Conservation (phyloP, 2,329 filamentous ascomycete species). For the Diaporthe sp. region DNA sequence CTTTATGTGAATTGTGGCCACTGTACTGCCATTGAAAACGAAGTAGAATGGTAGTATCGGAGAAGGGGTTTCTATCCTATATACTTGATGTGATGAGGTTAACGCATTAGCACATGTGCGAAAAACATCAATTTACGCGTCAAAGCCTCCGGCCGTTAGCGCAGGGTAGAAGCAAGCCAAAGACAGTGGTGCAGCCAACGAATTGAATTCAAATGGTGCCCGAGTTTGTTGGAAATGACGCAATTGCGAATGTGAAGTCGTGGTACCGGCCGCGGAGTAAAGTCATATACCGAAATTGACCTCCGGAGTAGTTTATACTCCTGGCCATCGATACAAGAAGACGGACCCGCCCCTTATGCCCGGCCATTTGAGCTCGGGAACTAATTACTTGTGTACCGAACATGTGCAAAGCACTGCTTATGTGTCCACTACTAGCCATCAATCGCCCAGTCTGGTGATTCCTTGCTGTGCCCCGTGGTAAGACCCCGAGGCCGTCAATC, state of each 20-base stretch:
- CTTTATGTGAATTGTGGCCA: not conserved
- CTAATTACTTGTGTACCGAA: not conserved
- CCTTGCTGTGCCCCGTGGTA: not conserved
- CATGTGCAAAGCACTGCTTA: not conserved
- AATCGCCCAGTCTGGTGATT: not conserved
- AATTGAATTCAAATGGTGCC: not conserved
- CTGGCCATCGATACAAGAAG: not conserved
- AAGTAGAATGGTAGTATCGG: not conserved
- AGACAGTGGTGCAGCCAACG: not conserved
- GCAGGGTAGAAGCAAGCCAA: not conserved
- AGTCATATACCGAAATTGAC: not conserved
- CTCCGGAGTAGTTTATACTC: constrained; percentile 19
- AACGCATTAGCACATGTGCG: not conserved
- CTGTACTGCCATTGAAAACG: not conserved
- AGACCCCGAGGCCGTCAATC: not conserved
- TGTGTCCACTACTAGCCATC: not conserved
- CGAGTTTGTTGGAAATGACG: not conserved
- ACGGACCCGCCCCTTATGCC: not conserved
- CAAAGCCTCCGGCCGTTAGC: not conserved
- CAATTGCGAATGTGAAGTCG: not conserved
- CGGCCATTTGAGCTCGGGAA: not conserved
- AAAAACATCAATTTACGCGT: not conserved
- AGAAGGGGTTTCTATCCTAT: not conserved
- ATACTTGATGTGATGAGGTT: not conserved
- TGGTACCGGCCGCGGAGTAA: not conserved